These are phyloP conservation scores for Aspergillus funiculosus DNA, from an alignment of 495 filamentous ascomycete species.

Conservation along the genomic window DNA sequence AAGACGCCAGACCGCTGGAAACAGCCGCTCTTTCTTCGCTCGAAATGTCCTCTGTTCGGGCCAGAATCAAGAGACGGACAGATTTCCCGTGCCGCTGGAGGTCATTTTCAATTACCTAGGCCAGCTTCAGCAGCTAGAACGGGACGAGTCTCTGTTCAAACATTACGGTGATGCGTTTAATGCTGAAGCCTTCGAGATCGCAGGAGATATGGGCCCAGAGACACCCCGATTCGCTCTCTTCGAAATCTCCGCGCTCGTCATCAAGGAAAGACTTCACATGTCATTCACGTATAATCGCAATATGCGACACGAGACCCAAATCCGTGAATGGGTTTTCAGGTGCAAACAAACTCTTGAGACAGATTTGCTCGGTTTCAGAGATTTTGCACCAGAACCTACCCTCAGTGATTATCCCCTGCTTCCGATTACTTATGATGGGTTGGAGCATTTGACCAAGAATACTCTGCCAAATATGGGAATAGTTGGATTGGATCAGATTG, in stretches of 20 bases:
- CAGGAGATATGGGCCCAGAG: conserved; percentile 42
- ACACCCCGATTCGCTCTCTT: conserved; percentile 56
- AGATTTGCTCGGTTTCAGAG: conserved; percentile 45
- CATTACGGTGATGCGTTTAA: conserved; percentile 49
- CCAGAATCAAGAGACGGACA: conserved; percentile 31
- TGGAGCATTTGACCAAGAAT: conserved; percentile 36
- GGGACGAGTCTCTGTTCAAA: conserved; percentile 53
- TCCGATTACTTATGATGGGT: conserved; percentile 52
- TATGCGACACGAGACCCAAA: conserved; percentile 51
- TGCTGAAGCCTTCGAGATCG: conserved; percentile 36
- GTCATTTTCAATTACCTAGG: conserved; percentile 66
- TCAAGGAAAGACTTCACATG: conserved; percentile 54
- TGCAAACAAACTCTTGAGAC: conserved; percentile 55
- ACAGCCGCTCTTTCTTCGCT: conserved; percentile 45
- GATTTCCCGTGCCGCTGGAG: conserved; percentile 55
- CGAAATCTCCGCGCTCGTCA: conserved; percentile 54
- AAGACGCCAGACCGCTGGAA: conserved; percentile 32
- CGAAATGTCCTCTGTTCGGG: conserved; percentile 46
- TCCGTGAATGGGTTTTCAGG: conserved; percentile 54
- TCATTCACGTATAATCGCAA: conserved; percentile 57
- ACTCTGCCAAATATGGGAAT: conserved; percentile 48
- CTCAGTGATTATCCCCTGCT: conserved; percentile 59
- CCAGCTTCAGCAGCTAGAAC: conserved; percentile 53
- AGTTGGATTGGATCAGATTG: conserved; percentile 31
- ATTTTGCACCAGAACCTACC: conserved; percentile 49